phyloP scores from a whole-genome alignment of 257 asterid species.

The Nicotiana benthamiana region DNA sequence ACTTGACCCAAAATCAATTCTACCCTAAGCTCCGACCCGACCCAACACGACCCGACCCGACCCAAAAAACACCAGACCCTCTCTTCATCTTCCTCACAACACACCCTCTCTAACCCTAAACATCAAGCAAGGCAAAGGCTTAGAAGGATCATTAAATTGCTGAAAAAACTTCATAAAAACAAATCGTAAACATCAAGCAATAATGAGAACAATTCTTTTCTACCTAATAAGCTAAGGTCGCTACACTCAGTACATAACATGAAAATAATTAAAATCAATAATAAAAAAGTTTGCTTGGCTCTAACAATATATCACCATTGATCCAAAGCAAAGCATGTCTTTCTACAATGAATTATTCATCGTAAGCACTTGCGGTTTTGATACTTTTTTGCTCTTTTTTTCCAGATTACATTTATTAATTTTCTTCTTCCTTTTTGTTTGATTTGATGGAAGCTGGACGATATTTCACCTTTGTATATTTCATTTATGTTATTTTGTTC shows the following conservation, averaged over 20 bases:
- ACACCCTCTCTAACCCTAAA: too few species aligned
- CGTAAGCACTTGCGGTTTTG: too few species aligned
- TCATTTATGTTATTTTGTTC: background rate
- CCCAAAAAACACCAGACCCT: too few species aligned
- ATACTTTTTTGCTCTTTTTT: background rate
- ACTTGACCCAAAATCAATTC: too few species aligned
- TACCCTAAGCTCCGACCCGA: too few species aligned
- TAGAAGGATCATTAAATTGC: slow-evolving; percentile 16
- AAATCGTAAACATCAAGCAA: background rate
- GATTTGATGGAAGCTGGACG: slow-evolving; percentile 2
- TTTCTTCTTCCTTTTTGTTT: background rate
- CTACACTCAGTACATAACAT: background rate
- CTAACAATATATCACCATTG: background rate
- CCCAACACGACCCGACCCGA: too few species aligned
- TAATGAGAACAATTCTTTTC: background rate
- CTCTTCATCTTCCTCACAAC: too few species aligned
- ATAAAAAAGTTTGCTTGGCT: background rate
- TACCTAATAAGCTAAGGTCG: background rate
- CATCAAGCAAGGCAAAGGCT: too few species aligned
- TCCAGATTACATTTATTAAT: too few species aligned
- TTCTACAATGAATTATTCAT: too few species aligned
- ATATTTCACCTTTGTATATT: background rate
- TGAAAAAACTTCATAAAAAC: slow-evolving; percentile 5
- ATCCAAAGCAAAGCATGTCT: background rate
- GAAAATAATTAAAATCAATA: too few species aligned